phyloP scores from a whole-genome alignment of 2,329 filamentous ascomycete genomes.

The Podosphaera aphanis region DNA sequence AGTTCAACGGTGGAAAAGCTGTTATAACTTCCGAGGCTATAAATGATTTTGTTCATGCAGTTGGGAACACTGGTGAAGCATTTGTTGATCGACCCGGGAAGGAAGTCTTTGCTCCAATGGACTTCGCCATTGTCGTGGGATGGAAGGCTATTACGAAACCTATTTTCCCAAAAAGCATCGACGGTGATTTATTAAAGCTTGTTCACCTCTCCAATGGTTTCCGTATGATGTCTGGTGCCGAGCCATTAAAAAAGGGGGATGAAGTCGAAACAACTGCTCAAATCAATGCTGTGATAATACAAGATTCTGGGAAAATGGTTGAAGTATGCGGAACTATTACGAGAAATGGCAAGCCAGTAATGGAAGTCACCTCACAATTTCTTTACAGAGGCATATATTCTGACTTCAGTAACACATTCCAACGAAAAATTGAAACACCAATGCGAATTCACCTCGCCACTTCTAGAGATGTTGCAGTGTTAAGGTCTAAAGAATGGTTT shows the following conservation, averaged over 20 bases:
- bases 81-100: conserved; percentile 93
- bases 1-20: conserved; percentile 72
- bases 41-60: conserved; percentile 96
- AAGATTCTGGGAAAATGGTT: conserved; percentile 97
- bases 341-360: conserved; percentile 61
- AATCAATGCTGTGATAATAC: conserved; percentile 94
- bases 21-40: conserved; percentile 81
- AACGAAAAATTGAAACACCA: conserved; percentile 84
- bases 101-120: conserved; percentile 88
- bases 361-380: conserved; percentile 98
- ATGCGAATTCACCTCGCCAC: conserved; percentile 79
- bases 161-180: conserved; percentile 90
- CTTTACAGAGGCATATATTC: conserved; percentile 80
- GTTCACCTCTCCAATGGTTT: conserved; percentile 95
- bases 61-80: conserved; percentile 90
- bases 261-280: conserved; percentile 79
- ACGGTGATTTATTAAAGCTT: conserved; percentile 85
- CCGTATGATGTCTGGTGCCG: conserved; percentile 89
- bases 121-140: conserved; percentile 92
- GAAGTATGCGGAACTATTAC: conserved; percentile 96
- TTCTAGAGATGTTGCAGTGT: conserved; percentile 74
- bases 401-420: conserved; percentile 96
- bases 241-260: conserved; percentile 88
- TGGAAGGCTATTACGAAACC: conserved; percentile 99
- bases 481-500: conserved; percentile 97